These are phyloP conservation scores for Claviceps africana DNA, from an alignment of 2,329 filamentous ascomycete species.

Conservation along the genomic window DNA sequence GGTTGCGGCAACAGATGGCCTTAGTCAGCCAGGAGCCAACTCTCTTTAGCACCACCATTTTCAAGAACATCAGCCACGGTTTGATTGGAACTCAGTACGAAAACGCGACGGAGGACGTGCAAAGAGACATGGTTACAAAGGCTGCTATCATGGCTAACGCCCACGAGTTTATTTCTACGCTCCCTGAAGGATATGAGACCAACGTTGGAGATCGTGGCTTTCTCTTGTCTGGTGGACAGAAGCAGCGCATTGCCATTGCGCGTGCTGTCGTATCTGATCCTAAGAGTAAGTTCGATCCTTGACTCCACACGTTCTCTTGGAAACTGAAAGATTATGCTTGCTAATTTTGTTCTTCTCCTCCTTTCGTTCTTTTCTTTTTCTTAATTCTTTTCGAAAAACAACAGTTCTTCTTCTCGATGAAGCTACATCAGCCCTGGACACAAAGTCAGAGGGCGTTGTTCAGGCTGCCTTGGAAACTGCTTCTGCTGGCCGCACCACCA, in stretches of 20 bases:
- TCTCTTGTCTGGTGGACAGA: conserved; percentile 84
- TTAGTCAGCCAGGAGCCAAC: conserved; percentile 89
- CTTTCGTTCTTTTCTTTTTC: too few species aligned
- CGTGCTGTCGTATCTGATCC: conserved; percentile 82
- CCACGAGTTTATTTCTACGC: conserved; percentile 70
- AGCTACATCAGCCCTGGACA: conserved; percentile 86
- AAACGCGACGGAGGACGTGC: conserved; percentile 47
- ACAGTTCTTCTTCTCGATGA: conserved; percentile 77
- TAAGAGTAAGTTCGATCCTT: conserved; percentile 37
- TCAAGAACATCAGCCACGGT: conserved; percentile 78
- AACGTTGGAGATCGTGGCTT: conserved; percentile 94
- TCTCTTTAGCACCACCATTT: conserved; percentile 80
- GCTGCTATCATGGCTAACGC: conserved; percentile 88
- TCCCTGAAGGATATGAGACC: conserved; percentile 85
- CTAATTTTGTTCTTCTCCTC: not conserved
- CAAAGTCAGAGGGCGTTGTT: conserved; percentile 86
- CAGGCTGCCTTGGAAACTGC: conserved; percentile 85
- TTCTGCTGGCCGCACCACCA: conserved; percentile 76
- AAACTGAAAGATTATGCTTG: not conserved
- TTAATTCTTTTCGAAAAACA: too few species aligned
- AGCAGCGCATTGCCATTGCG: conserved; percentile 92
- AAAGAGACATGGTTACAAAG: conserved; percentile 56
- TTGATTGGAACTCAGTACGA: conserved; percentile 74
- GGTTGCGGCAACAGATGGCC: conserved; percentile 84
- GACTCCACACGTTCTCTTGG: not conserved